A percentile compares a stretch with the other conserved stretches of the same genome.
These are phyloP conservation scores for Pyrus pyrifolia DNA, from an alignment of 306 rosid species.

Conservation along the genomic window DNA sequence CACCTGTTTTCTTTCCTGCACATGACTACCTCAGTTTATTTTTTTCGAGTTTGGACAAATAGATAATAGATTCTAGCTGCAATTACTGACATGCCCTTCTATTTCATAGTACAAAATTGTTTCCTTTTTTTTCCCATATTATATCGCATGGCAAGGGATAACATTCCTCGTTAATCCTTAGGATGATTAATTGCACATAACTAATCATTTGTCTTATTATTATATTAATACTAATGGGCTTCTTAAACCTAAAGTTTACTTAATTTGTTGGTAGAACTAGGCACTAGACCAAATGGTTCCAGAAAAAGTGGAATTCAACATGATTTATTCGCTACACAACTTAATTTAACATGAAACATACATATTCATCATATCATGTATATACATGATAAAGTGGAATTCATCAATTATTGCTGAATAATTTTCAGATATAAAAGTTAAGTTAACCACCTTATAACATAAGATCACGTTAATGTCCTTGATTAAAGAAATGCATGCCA, in stretches of 20 bases:
- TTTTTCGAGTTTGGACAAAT: constrained; percentile 3
- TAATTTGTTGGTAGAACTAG: background rate
- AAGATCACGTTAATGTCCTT: background rate
- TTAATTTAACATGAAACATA: too few species aligned
- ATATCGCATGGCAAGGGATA: background rate
- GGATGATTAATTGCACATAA: background rate
- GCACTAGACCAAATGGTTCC: background rate
- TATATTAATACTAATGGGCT: background rate
- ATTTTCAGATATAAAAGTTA: too few species aligned
- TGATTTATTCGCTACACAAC: background rate
- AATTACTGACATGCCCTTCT: constrained; percentile 58
- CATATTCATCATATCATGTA: too few species aligned
- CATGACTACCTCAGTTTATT: constrained; percentile 37
- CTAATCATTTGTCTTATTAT: background rate
- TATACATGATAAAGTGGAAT: too few species aligned
- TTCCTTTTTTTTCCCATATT: too few species aligned
- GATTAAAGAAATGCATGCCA: background rate
- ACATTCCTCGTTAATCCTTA: background rate
- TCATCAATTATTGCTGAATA: too few species aligned
- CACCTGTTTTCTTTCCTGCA: constrained; percentile 57
- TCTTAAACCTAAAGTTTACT: background rate
- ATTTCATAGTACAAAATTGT: too few species aligned
- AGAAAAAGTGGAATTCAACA: background rate
- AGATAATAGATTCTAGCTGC: background rate
- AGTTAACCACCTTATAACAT: background rate